Evolutionary conservation across 2,329 filamentous ascomycete genomes (phyloP), one percentile per base, ranked within the genome.

Genomic region (Microsporum ferrugineum): DNA sequence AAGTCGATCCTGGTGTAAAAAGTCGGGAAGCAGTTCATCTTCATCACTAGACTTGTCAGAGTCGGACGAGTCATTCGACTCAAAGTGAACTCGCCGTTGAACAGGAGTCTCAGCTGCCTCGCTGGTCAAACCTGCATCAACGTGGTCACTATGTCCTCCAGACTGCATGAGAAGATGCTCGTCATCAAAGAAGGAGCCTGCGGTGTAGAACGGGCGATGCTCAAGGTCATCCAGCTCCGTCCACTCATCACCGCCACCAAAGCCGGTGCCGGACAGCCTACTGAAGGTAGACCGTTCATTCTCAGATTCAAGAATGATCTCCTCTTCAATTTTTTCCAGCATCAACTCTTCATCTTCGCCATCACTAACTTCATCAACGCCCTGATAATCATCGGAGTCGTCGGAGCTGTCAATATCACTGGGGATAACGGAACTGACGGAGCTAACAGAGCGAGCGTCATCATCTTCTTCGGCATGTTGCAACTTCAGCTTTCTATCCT

Each of bases 321-420:
- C 81, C 77, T 91, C 88, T 81, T 94, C 89, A 78, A 84, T 81
- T 79, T 85, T 83, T 69, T 88, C 82, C 61, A 92, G 84, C 79
- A 88, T 84, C 65, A 88, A 84, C 72, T 92, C 87, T 71, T 92
- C 88, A 65, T 89, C 86, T 64, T 91, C 88, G 8, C 84, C 86
- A 67, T 91, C 88, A 66, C 83, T 88, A 63, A 95, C 87, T 58
- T 90, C 84, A 70, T 92, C 88, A 63, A 95, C 86, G 41, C 80
- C 87, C 1, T 85, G 88, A 72, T 91, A 90, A 64, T 70, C 73
- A 27, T 71, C 71, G 6, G 71, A 71, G 36, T 66, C 63, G 38
- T 59, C 60, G 10, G 60, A 62, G n/a, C 39, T 61, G 8, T 36
- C 61, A 10, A 61, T 62, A n/a, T 47, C 58, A 31, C 60, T 59